These are phyloP conservation scores for Moniliella sp. DNA, from an alignment of 1,284 basidiomycete species.

Conservation along the genomic window DNA sequence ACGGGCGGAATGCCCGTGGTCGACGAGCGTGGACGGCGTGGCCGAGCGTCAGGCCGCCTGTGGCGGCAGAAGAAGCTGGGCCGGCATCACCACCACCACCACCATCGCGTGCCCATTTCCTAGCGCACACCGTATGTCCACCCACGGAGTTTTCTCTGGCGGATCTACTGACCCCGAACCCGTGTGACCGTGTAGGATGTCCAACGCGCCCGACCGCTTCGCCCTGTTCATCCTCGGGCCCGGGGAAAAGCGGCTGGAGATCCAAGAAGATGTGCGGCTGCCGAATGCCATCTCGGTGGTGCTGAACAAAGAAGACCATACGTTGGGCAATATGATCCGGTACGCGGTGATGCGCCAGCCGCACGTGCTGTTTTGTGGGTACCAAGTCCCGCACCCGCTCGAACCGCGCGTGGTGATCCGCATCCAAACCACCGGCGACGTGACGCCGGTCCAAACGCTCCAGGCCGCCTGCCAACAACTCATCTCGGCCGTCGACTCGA, in stretches of 20 bases:
- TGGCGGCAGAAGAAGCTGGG: too few relatives aligned
- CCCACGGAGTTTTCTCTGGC: too few relatives aligned
- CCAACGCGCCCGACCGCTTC: constrained; percentile 70
- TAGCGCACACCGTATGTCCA: too few relatives aligned
- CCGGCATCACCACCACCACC: too few relatives aligned
- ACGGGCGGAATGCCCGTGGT: too few relatives aligned
- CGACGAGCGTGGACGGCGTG: too few relatives aligned
- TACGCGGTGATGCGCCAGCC: constrained; percentile 39
- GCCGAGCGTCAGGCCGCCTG: too few relatives aligned
- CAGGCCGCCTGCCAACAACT: constrained; percentile 64
- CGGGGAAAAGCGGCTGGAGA: constrained; percentile 70
- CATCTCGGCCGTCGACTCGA: constrained; percentile 47
- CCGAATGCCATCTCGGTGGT: constrained; percentile 86
- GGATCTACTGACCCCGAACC: too few relatives aligned
- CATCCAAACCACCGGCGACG: constrained; percentile 73
- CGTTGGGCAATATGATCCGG: constrained; percentile 80
- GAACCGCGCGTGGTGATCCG: constrained; percentile 82
- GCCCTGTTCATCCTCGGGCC: constrained; percentile 77
- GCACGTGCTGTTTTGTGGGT: constrained; percentile 64
- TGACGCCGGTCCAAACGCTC: constrained; percentile 61
- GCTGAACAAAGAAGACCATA: constrained; percentile 89
- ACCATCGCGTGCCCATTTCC: too few relatives aligned
- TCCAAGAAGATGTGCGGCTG: constrained; percentile 85
- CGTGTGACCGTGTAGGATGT: constrained; percentile 28
- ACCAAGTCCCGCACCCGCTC: constrained; percentile 88